These are phyloP conservation scores for Lasiosphaeriaceae sp. DNA, from an alignment of 495 filamentous ascomycete species.

Conservation along the genomic window DNA sequence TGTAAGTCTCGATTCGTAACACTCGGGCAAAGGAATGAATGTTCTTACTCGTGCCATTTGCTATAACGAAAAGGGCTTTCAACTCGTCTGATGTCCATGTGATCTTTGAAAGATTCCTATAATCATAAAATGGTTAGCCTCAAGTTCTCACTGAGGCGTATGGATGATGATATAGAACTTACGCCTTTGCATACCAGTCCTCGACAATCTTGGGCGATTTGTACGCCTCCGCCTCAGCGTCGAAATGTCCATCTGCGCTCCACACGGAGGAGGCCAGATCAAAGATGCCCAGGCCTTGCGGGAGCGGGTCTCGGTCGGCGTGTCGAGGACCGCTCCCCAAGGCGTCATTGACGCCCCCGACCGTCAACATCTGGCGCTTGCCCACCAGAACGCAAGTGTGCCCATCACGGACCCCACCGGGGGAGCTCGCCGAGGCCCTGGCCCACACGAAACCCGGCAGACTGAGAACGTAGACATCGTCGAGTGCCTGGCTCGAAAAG, in stretches of 20 bases:
- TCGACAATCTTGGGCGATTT: constrained; percentile 2
- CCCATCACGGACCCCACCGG: constrained; percentile 20
- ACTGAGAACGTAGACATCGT: constrained; percentile 38
- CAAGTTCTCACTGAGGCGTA: too few relatives aligned
- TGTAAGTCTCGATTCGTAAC: too few relatives aligned
- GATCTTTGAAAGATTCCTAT: background rate
- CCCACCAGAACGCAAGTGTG: constrained; percentile 33
- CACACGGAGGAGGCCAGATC: constrained; percentile 15
- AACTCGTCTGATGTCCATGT: constrained; percentile 10
- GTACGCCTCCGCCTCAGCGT: constrained; percentile 8
- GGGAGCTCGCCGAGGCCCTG: constrained; percentile 15
- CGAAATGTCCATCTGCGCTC: background rate
- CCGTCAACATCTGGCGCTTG: constrained; percentile 36
- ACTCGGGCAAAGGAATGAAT: background rate
- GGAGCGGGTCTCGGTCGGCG: background rate
- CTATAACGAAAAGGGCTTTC: constrained; percentile 6
- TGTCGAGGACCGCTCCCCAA: background rate
- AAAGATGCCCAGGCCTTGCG: constrained; percentile 11
- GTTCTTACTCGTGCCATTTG: background rate
- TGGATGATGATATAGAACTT: too few relatives aligned
- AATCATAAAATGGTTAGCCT: background rate
- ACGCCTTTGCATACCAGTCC: constrained; percentile 5
- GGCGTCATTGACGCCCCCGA: constrained; percentile 3
- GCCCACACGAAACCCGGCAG: constrained; percentile 47
- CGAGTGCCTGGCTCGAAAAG: constrained; percentile 8